These are phyloP conservation scores for Cercophora newfieldiana DNA, from an alignment of 495 filamentous ascomycete species.

Conservation along the genomic window DNA sequence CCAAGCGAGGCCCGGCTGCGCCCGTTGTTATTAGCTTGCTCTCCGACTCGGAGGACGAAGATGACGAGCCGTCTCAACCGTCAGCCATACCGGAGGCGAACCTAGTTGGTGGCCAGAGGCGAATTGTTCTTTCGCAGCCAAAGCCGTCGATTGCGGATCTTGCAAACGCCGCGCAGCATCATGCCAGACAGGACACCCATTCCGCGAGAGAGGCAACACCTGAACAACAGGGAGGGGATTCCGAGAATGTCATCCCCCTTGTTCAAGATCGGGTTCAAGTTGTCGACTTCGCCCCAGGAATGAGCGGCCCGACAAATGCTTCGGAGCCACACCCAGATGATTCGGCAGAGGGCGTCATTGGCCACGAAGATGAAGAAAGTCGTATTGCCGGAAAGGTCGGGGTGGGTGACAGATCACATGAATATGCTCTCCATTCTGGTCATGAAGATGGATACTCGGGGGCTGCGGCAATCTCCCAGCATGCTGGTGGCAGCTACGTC, in stretches of 20 bases:
- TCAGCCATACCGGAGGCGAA: conserved; percentile 10
- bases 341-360: neutral
- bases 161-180: neutral
- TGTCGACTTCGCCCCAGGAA: conserved; percentile 20
- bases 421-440: neutral
- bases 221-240: neutral
- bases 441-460: no score
- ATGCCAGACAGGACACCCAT: neutral
- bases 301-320: neutral
- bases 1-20: conserved; percentile 10
- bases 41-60: conserved; percentile 44
- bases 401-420: neutral
- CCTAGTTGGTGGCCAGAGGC: neutral
- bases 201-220: neutral
- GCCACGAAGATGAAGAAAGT: no score
- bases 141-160: neutral
- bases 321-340: neutral
- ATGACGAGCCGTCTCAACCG: conserved; percentile 20
- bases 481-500: neutral
- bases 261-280: conserved; percentile 8
- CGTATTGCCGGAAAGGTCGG: neutral
- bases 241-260: neutral
- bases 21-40: conserved; percentile 41
- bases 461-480: neutral
- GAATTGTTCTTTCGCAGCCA: neutral